Evolutionary conservation across 2,329 filamentous ascomycete genomes (phyloP).

Genomic region (Paraconiothyrium brasiliense): DNA sequence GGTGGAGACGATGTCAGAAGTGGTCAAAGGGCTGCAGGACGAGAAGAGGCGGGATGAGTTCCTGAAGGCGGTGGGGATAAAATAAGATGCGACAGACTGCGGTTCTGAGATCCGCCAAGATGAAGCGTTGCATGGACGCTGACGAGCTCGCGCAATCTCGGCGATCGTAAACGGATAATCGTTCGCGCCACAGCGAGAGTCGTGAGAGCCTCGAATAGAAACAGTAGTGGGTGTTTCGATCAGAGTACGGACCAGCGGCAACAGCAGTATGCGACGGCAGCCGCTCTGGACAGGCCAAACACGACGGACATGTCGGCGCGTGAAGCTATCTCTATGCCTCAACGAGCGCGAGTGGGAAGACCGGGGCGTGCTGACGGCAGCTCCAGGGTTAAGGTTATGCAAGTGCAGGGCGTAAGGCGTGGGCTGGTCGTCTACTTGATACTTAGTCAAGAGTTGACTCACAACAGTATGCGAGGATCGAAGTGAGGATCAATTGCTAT

Average conservation of each 20-base stretch:
- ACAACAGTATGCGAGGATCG: neutral
- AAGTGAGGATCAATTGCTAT: neutral
- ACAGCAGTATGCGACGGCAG: neutral
- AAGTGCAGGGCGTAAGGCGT: conserved; percentile 9
- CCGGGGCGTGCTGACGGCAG: conserved; percentile 21
- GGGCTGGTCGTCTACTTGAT: conserved; percentile 18
- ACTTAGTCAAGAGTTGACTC: conserved; percentile 8
- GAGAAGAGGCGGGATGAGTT: conserved; percentile 38
- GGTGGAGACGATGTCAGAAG: conserved; percentile 56
- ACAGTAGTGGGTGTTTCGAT: conserved; percentile 6
- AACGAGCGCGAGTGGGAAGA: conserved; percentile 6
- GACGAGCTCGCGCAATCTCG: conserved; percentile 6
- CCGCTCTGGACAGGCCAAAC: neutral
- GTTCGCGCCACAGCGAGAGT: neutral
- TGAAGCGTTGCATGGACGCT: neutral
- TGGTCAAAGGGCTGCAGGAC: conserved; percentile 47
- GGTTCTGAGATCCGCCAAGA: neutral
- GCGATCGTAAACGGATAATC: neutral
- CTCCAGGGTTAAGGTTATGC: conserved; percentile 4
- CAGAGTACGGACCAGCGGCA: conserved; percentile 12
- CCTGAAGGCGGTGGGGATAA: conserved; percentile 47
- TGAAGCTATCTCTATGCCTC: conserved; percentile 14
- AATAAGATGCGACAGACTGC: conserved; percentile 27
- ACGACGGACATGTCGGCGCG: neutral
- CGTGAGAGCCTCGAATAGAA: conserved; percentile 5